These are phyloP conservation scores for Boletellus sp. DNA, from an alignment of 1,284 basidiomycete genomes.

Conservation along the genomic window DNA sequence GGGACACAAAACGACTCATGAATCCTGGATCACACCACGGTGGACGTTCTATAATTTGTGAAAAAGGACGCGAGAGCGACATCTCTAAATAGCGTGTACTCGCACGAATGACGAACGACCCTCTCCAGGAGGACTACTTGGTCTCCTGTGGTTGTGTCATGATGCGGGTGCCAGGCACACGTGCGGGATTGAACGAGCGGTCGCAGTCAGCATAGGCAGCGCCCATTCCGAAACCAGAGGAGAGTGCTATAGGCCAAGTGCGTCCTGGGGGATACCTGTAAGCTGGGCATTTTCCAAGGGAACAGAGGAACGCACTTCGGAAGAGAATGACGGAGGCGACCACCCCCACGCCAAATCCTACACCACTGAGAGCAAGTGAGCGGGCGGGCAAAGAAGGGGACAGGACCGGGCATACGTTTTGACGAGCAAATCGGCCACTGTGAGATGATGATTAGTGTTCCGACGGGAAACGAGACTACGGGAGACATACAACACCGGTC, in stretches of 20 bases:
- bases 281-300: constrained; percentile 2
- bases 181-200: constrained; percentile 91
- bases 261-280: constrained; percentile 60
- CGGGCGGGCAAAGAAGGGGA: background rate
- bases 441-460: constrained; percentile 12
- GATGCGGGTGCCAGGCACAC: constrained; percentile 87
- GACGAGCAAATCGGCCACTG: constrained; percentile 76
- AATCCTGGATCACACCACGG: background rate
- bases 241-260: constrained; percentile 92
- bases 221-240: constrained; percentile 87
- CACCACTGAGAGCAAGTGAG: constrained; percentile 60
- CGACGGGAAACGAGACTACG: constrained; percentile 3
- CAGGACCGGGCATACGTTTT: constrained; percentile 58
- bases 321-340: constrained; percentile 93
- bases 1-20: constrained; percentile 8
- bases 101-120: background rate
- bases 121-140: constrained; percentile 16
- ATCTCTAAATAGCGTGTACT: constrained; percentile 16
- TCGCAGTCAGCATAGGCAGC: constrained; percentile 95
- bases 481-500: constrained; percentile 82
- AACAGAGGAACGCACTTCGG: constrained; percentile 68
- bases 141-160: constrained; percentile 37
- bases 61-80: constrained; percentile 1
- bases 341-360: constrained; percentile 93
- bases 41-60: constrained; percentile 13